phyloP scores from a whole-genome alignment of 306 rosid genomes.

The Dryas octopetala region DNA sequence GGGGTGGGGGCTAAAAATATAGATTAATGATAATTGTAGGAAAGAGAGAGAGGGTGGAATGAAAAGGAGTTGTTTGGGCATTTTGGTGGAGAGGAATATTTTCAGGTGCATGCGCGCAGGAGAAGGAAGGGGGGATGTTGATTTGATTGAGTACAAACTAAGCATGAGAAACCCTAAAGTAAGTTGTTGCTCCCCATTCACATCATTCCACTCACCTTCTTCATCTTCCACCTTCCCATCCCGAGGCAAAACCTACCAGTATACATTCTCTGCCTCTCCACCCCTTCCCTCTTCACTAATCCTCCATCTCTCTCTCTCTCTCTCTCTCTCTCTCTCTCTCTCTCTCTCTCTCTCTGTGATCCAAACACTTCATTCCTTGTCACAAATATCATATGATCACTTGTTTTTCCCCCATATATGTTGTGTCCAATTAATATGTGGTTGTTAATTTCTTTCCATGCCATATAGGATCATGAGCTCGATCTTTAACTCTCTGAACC shows the following conservation, averaged over 20 bases:
- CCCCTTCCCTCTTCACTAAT: conserved; percentile 21
- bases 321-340: neutral
- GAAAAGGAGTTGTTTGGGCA: conserved; percentile 53
- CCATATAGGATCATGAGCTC: neutral
- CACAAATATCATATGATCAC: neutral
- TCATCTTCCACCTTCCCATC: conserved; percentile 62
- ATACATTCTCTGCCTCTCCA: conserved; percentile 54
- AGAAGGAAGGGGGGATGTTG: conserved; percentile 35
- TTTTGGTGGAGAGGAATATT: conserved; percentile 66
- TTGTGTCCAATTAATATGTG: no score
- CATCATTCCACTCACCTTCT: conserved; percentile 99
- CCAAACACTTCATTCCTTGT: neutral
- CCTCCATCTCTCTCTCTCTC: neutral
- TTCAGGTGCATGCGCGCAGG: conserved; percentile 83
- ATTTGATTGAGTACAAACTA: conserved; percentile 82
- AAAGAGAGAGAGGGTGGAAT: conserved; percentile 46
- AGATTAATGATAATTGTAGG: neutral
- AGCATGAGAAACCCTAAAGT: conserved; percentile 98
- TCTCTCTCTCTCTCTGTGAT: conserved; percentile 1
- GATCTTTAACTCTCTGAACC: no score
- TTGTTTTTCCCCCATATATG: neutral
- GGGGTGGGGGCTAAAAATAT: conserved; percentile 36
- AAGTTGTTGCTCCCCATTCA: conserved; percentile 72
- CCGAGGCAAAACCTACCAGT: conserved; percentile 75
- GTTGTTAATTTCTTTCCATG: no score